phyloP scores from a whole-genome alignment of 352 stramenopile species.

The Phytophthora pistaciae region DNA sequence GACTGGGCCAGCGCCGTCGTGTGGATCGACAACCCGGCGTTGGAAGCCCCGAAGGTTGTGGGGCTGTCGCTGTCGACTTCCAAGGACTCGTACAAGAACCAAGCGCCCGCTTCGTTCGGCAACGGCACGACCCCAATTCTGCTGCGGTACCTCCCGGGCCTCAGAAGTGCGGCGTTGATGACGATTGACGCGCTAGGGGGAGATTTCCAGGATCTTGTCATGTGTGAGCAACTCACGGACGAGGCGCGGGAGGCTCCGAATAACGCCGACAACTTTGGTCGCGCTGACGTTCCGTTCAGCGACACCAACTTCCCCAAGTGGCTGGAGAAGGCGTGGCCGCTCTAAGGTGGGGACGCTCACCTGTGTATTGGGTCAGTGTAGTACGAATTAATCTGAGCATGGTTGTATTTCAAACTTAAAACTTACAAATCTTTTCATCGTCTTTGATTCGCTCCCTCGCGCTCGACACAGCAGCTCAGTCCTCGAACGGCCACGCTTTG shows the following conservation, averaged over 20 bases:
- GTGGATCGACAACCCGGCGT: background rate
- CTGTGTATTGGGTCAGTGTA: too few species aligned
- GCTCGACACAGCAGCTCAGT: too few species aligned
- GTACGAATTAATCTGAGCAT: too few species aligned
- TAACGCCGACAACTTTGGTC: background rate
- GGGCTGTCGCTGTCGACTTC: background rate
- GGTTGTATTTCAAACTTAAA: too few species aligned
- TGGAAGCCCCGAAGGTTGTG: background rate
- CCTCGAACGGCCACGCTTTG: background rate
- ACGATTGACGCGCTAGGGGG: background rate
- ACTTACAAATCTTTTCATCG: too few species aligned
- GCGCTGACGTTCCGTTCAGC: background rate
- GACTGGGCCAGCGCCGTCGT: background rate
- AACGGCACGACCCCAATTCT: background rate
- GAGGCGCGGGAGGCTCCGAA: background rate
- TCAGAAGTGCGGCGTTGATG: background rate
- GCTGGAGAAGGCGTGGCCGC: background rate
- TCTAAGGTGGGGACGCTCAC: too few species aligned
- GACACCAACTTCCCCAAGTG: background rate
- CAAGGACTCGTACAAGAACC: background rate
- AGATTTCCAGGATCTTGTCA: background rate
- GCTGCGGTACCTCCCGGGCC: background rate
- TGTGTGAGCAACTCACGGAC: background rate
- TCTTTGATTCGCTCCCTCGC: too few species aligned
- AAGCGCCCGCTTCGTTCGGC: background rate